Base-by-base conservation (phyloP, 495 filamentous ascomycete species). In the Baudoinia panamericana region DNA sequence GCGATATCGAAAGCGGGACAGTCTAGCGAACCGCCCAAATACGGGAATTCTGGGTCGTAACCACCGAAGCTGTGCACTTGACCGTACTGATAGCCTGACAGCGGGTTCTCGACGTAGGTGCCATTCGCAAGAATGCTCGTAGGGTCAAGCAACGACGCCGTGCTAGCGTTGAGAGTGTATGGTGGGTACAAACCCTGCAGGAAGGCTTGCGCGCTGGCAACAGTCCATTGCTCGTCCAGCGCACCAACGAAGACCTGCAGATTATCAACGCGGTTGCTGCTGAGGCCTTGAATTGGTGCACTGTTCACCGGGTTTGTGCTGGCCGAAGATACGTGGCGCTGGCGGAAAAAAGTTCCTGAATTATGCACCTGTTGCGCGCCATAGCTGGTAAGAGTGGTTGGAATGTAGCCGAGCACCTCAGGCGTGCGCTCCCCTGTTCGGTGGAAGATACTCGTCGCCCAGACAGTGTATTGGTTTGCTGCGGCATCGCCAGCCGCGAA, bases 181-280 rank as follows among this genome's bases (percentile, higher is more conserved):
- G 84, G 81, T 12, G 84, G 83, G 53, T 92, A 93, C 7, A 92
- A 63, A 7, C 78, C 83, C 61, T 87, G 81, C 53, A 88, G 66
- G 53, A 88, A 92, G 5, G 75, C 80, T 49, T 77, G 67, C 1
- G 79, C 80, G 4, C 80, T 80, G 15, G 64, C 73, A 34, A 67
- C 56, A 12, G 67, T 61, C 39, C 65, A 65, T 31, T 70, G 61
- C 39, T 72, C 58, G 25, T 69, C 62, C 6, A 61, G 60, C 0
- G 68, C 55, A n/a, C 61, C 36, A 26, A 72, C 56, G 16, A 61
- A 52, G 16, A 75, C 44, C 30, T 75, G 60, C 8, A 64, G 58
- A 18, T 64, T 56, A 43, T 70, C 59, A 5, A 74, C 48, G n/a
- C 51, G 42, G 39, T 66, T 53, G 4, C 62, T 48, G 12, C 63